Percentiles rank a stretch among this genome's conserved stretches.
Evolutionary conservation across 768 basidiomycete species (phyloP).

Genomic region (Hydnomerulius pinastri): DNA sequence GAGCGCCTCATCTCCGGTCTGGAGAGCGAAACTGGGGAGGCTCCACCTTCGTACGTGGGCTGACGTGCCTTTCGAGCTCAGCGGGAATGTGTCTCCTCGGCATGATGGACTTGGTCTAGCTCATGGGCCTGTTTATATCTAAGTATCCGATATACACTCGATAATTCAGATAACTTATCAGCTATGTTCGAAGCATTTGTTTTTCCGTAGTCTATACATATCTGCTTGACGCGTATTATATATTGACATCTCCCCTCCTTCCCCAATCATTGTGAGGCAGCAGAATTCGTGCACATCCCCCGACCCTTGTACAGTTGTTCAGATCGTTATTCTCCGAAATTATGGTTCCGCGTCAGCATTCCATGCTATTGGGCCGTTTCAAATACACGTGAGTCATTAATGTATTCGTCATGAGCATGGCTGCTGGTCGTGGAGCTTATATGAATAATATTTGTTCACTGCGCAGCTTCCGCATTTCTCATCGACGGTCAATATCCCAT

Average conservation of each 20-base stretch:
- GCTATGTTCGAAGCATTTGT: background rate
- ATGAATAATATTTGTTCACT: too few species aligned
- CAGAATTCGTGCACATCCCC: too few species aligned
- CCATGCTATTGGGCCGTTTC: too few species aligned
- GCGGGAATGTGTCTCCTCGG: background rate
- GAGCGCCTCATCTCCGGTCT: slow-evolving; percentile 83
- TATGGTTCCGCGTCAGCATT: too few species aligned
- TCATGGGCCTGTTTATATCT: background rate
- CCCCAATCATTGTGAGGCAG: too few species aligned
- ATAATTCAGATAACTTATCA: background rate
- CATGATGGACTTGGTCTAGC: background rate
- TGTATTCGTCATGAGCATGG: too few species aligned
- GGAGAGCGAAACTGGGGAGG: slow-evolving; percentile 79
- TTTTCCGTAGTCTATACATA: background rate
- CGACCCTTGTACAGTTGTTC: too few species aligned
- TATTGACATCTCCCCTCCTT: too few species aligned
- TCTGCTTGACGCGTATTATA: too few species aligned
- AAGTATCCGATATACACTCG: background rate
- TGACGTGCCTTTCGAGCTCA: background rate
- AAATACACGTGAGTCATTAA: too few species aligned
- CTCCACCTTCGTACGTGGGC: slow-evolving; percentile 58
- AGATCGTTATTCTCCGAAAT: too few species aligned
- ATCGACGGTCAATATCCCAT: background rate
- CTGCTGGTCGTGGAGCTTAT: too few species aligned
- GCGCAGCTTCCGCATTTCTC: background rate